Evolutionary conservation across 2,329 filamentous ascomycete species (phyloP).

Genomic region (Stagonosporopsis cucurbitacearum): DNA sequence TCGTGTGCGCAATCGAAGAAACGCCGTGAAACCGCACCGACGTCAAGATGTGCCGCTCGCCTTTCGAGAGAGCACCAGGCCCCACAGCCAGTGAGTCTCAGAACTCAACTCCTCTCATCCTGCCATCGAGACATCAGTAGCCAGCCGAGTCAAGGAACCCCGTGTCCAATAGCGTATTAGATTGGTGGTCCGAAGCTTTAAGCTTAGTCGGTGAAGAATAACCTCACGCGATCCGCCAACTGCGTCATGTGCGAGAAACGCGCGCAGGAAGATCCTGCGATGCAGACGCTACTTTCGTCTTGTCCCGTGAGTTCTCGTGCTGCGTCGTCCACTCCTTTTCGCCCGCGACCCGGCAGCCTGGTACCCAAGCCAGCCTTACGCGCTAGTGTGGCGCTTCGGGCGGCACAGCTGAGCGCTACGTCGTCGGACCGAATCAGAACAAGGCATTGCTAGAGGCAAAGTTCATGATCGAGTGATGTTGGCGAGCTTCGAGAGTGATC

Average conservation of each 20-base stretch:
- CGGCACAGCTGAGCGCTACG: slow-evolving; percentile 14
- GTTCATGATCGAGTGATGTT: slow-evolving; percentile 3
- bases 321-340: slow-evolving; percentile 14
- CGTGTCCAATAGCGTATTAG: slow-evolving; percentile 5
- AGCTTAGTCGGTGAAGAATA: slow-evolving; percentile 3
- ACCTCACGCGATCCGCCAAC: neutral
- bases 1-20: neutral
- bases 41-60: neutral
- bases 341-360: slow-evolving; percentile 9
- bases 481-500: neutral
- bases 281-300: neutral
- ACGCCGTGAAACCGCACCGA: slow-evolving; percentile 11
- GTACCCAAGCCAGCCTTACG: slow-evolving; percentile 15
- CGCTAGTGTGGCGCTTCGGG: slow-evolving; percentile 20
- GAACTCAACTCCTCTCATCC: slow-evolving; percentile 8
- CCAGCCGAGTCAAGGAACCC: slow-evolving; percentile 13
- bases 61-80: neutral
- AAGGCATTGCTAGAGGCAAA: neutral
- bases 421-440: slow-evolving; percentile 16
- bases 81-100: neutral
- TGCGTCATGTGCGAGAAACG: slow-evolving; percentile 2
- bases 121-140: slow-evolving; percentile 12
- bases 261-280: neutral
- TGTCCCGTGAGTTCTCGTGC: neutral
- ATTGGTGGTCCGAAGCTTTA: slow-evolving; percentile 1